Evolutionary conservation across 331 rosid species (phyloP).

Genomic region (Acacia pycnantha): DNA sequence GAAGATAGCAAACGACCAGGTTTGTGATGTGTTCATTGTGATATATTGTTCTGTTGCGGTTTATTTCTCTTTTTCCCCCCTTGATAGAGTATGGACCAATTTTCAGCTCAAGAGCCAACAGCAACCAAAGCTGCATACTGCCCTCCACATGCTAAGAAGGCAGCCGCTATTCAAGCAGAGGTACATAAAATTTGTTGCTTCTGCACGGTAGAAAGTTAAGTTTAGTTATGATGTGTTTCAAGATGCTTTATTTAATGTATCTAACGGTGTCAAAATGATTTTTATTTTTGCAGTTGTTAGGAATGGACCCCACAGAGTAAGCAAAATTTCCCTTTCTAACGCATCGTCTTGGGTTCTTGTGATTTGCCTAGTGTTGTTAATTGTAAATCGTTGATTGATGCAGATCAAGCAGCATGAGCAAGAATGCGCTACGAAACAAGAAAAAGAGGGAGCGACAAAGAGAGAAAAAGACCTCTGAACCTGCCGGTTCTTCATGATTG

Average conservation of each 20-base stretch:
- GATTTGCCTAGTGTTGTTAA: constrained; percentile 19
- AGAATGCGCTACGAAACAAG: constrained; percentile 85
- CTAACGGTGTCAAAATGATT: constrained; percentile 35
- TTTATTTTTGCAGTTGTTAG: constrained; percentile 65
- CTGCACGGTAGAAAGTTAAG: neutral
- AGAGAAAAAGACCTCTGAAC: constrained; percentile 78
- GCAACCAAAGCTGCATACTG: constrained; percentile 71
- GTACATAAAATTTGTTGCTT: constrained; percentile 37
- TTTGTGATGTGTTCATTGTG: constrained; percentile 26
- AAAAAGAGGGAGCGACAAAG: constrained; percentile 91
- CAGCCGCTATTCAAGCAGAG: constrained; percentile 85
- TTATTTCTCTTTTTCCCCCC: neutral
- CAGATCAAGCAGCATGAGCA: constrained; percentile 85
- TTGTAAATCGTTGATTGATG: constrained; percentile 22
- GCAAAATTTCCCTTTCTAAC: constrained; percentile 13
- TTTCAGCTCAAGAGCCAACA: constrained; percentile 65
- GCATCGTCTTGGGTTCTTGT: constrained; percentile 4
- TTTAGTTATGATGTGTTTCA: constrained; percentile 16
- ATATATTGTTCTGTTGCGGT: neutral
- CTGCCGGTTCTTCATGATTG: constrained; percentile 43
- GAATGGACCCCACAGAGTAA: constrained; percentile 73
- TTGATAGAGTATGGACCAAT: constrained; percentile 29
- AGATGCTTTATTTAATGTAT: constrained; percentile 14
- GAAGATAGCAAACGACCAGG: constrained; percentile 75
- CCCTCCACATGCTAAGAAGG: constrained; percentile 87